phyloP scores from a whole-genome alignment of 768 basidiomycete species.

The Crepidotus variabilis region DNA sequence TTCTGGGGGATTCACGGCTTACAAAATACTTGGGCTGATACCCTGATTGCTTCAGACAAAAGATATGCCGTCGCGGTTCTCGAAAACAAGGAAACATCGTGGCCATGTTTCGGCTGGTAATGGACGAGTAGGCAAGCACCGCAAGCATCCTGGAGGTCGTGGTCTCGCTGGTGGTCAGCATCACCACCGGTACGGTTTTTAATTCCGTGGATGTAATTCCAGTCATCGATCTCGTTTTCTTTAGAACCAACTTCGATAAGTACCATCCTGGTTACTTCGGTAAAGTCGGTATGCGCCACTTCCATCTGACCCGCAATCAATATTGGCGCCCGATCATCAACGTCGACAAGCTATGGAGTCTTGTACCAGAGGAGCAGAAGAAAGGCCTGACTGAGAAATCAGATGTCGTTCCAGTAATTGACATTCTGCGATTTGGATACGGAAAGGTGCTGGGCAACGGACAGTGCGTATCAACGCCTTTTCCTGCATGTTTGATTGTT shows the following conservation, averaged over 20 bases:
- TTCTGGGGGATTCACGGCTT: too few species aligned
- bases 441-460: slow-evolving; percentile 97
- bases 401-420: slow-evolving; percentile 91
- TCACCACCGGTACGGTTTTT: slow-evolving; percentile 82
- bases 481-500: not conserved
- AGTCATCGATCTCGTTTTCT: slow-evolving; percentile 2
- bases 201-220: not conserved
- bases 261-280: slow-evolving; percentile 99
- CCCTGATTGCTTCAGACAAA: slow-evolving; percentile 23
- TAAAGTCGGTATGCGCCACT: slow-evolving; percentile 99
- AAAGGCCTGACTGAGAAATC: slow-evolving; percentile 67
- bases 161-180: slow-evolving; percentile 99
- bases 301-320: slow-evolving; percentile 89
- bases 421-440: slow-evolving; percentile 80
- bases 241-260: slow-evolving; percentile 94
- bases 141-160: slow-evolving; percentile 99
- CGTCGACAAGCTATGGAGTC: slow-evolving; percentile 95
- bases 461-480: slow-evolving; percentile 55
- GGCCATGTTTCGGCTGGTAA: slow-evolving; percentile 99
- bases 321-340: slow-evolving; percentile 97
- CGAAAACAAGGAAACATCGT: slow-evolving; percentile 98
- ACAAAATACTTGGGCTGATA: too few species aligned
- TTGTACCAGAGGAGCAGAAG: slow-evolving; percentile 85
- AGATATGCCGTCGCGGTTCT: slow-evolving; percentile 89
- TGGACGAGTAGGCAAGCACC: slow-evolving; percentile 99